These are phyloP conservation scores for Lithohypha guttulata DNA, from an alignment of 2,329 filamentous ascomycete genomes.

Conservation along the genomic window DNA sequence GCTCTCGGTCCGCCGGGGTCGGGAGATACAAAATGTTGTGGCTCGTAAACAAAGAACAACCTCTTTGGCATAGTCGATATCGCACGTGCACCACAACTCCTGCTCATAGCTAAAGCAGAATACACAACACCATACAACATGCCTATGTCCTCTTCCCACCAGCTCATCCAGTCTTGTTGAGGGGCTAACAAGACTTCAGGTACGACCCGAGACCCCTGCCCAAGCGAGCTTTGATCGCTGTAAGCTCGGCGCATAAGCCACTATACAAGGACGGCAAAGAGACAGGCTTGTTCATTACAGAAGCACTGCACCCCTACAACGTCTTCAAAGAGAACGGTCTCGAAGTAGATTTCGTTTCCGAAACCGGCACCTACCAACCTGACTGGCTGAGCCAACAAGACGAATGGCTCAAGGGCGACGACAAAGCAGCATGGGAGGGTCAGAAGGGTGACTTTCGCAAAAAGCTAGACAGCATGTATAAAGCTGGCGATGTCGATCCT, in stretches of 20 bases:
- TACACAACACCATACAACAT: too few species aligned
- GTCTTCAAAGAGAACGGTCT: constrained; percentile 29
- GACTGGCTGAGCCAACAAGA: constrained; percentile 30
- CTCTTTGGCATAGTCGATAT: too few species aligned
- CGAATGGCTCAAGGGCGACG: constrained; percentile 27
- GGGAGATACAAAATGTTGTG: too few species aligned
- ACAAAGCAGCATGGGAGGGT: constrained; percentile 27
- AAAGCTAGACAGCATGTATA: constrained; percentile 26
- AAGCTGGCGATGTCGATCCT: constrained; percentile 23
- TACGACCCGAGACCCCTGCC: too few species aligned
- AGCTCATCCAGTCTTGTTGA: too few species aligned
- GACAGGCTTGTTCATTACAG: constrained; percentile 37
- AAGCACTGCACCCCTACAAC: constrained; percentile 40
- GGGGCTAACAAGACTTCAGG: too few species aligned
- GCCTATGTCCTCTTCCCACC: too few species aligned
- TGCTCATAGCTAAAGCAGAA: too few species aligned
- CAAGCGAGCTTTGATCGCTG: constrained; percentile 11
- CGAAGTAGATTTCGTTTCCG: constrained; percentile 33
- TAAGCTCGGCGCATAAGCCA: constrained; percentile 23
- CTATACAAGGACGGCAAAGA: constrained; percentile 23
- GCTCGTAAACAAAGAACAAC: too few species aligned
- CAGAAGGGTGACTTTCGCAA: constrained; percentile 24
- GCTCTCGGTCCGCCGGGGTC: too few species aligned
- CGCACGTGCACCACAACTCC: too few species aligned
- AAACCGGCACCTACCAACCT: constrained; percentile 29